Evolutionary conservation across 1,139 yeast species (phyloP), one percentile per base, ranked within the genome.

Genomic region (Magnusiomyces suaveolens): DNA sequence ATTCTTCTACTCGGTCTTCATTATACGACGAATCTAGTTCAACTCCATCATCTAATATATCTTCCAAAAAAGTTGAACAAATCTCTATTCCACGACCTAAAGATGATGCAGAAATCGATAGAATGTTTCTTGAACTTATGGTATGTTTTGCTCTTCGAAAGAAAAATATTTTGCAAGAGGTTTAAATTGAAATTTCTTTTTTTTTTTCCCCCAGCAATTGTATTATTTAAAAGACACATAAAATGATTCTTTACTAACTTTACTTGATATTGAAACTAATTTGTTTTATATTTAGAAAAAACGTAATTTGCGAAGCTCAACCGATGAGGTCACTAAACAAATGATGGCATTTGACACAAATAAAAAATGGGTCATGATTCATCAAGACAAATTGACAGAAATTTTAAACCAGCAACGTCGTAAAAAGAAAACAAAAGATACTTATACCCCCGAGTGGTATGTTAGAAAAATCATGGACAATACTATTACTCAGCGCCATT

Each of bases 311-410:
- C 82, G 83, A 62, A 80, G 86, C 54, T 74, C 89, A 51, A 95
- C 96, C 0, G 80, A 80, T 26, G 81, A 79, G 56, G 95, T 95
- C 10, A 84, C 84, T 60, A 79, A 76, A 59, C 95, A 87, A 66
- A 82, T 92, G 85, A 75, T 82, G 64, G 80, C 79, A 60, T 89
- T 86, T 64, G 80, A 85, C 47, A 74, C 81, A 0, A 87, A 84
- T 53, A 87, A 89, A 63, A 92, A 92, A 69, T 88, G 97, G 96
- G 82, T 87, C 83, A 76, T 92, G 62, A 85, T 92, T 48, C 82
- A 85, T 63, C 97, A 92, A 67, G 96, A 89, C 68, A 83, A 85
- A 36, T 75, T 87, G 55, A 80, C 90, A 6, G 97, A 87, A 63
- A 76, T 76, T 63, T 84, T 84, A 77, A 84, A 63, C 75, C 78